Conservation (phyloP, 352 stramenopile genomes). For the Saprolegnia parasitica region DNA sequence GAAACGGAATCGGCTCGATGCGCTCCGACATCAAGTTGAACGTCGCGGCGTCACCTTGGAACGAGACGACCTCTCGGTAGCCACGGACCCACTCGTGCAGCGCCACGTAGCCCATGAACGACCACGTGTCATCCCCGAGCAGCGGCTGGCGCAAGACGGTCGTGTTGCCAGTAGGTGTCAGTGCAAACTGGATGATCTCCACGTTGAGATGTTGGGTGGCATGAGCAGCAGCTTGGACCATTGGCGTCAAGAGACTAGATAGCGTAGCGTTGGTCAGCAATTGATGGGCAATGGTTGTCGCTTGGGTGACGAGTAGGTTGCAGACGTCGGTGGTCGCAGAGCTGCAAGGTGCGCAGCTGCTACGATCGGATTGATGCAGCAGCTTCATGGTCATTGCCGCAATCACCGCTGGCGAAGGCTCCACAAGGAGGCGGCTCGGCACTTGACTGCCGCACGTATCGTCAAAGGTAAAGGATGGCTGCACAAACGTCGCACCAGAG, state of each 20-base stretch:
- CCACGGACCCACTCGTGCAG: slow-evolving; percentile 19
- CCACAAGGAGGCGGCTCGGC: neutral
- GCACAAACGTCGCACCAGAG: neutral
- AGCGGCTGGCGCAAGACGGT: slow-evolving; percentile 1
- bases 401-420: neutral
- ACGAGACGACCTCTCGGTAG: neutral
- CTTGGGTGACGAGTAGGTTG: neutral
- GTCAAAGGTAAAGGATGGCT: slow-evolving; percentile 8
- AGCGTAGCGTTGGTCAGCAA: neutral
- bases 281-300: neutral
- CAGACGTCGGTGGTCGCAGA: neutral
- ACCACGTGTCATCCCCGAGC: neutral
- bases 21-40: slow-evolving; percentile 14
- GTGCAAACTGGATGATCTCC: slow-evolving; percentile 10
- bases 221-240: neutral
- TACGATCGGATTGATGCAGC: neutral
- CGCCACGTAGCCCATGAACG: slow-evolving; percentile 12
- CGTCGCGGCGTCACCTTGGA: slow-evolving; percentile 2
- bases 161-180: neutral
- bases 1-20: neutral
- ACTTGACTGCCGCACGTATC: neutral
- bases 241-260: neutral
- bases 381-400: neutral
- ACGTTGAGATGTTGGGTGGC: neutral
- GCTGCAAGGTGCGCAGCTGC: neutral